Evolutionary conservation across 495 filamentous ascomycete genomes (phyloP).

Genomic region (Pyronema omphalodes): DNA sequence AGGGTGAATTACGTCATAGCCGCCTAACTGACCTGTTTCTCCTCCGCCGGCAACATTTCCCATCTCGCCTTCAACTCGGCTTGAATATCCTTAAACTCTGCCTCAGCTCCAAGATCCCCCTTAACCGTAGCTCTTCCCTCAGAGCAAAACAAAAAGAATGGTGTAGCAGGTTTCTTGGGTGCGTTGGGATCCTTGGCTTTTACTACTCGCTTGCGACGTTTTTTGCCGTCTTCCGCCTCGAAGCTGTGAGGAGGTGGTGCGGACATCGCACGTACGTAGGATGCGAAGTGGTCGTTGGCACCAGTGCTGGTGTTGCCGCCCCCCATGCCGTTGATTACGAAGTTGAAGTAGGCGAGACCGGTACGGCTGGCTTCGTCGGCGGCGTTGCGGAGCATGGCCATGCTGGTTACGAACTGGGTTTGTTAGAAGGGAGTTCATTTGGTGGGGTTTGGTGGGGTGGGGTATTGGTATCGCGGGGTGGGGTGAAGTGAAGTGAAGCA

Average conservation of each 20-base stretch:
- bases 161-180: conserved; percentile 80
- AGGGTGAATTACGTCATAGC: conserved; percentile 8
- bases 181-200: conserved; percentile 57
- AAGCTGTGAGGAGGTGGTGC: conserved; percentile 4
- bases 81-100: conserved; percentile 59
- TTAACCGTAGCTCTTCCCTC: conserved; percentile 60
- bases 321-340: conserved; percentile 6
- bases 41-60: conserved; percentile 47
- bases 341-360: conserved; percentile 14
- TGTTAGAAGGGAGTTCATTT: not conserved
- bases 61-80: conserved; percentile 69
- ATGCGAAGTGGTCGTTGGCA: not conserved
- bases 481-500: not conserved
- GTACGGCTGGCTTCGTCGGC: conserved; percentile 18
- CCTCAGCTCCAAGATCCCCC: conserved; percentile 48
- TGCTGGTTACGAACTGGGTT: conserved; percentile 19
- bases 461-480: not conserved
- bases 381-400: conserved; percentile 20
- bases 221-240: conserved; percentile 21
- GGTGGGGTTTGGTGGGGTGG: not conserved
- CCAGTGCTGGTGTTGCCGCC: conserved; percentile 3
- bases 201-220: conserved; percentile 36
- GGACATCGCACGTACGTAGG: conserved; percentile 9
- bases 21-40: conserved; percentile 48
- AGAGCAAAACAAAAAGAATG: conserved; percentile 87